A percentile compares a stretch with the other conserved stretches of the same genome.
phyloP scores from a whole-genome alignment of 805 yeast species.

The Ogataea polymorpha region DNA sequence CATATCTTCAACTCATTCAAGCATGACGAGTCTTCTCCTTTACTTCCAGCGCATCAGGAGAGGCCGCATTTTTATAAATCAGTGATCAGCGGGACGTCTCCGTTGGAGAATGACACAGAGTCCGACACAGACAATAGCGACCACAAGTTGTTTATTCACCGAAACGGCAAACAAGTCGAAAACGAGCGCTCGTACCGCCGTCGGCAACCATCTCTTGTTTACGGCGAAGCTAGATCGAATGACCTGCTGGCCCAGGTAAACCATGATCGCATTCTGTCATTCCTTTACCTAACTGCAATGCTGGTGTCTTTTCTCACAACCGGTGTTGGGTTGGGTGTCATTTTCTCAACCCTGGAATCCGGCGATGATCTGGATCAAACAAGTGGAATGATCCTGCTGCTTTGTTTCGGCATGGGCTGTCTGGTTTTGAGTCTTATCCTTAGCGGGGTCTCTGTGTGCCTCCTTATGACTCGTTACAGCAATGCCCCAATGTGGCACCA shows the following conservation, averaged over 20 bases:
- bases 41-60: neutral
- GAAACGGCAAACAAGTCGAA: neutral
- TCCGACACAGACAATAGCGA: slow-evolving; percentile 21
- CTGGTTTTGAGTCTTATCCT: slow-evolving; percentile 41
- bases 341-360: slow-evolving; percentile 26
- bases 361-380: slow-evolving; percentile 8
- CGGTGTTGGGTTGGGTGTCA: slow-evolving; percentile 43
- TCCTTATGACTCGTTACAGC: slow-evolving; percentile 40
- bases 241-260: slow-evolving; percentile 24
- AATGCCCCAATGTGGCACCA: slow-evolving; percentile 42
- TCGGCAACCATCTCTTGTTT: slow-evolving; percentile 12
- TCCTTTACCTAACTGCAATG: slow-evolving; percentile 41
- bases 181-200: neutral
- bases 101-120: slow-evolving; percentile 7
- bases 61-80: slow-evolving; percentile 14
- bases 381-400: slow-evolving; percentile 24
- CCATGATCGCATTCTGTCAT: slow-evolving; percentile 43
- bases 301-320: slow-evolving; percentile 40
- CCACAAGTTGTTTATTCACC: neutral
- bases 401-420: slow-evolving; percentile 38
- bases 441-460: slow-evolving; percentile 41
- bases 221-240: slow-evolving; percentile 12
- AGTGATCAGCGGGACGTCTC: slow-evolving; percentile 6
- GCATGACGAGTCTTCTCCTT: slow-evolving; percentile 4
- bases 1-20: neutral